Evolutionary conservation across 805 yeast species (phyloP), one percentile per base, ranked within the genome.

Genomic region (Candida saitoana): DNA sequence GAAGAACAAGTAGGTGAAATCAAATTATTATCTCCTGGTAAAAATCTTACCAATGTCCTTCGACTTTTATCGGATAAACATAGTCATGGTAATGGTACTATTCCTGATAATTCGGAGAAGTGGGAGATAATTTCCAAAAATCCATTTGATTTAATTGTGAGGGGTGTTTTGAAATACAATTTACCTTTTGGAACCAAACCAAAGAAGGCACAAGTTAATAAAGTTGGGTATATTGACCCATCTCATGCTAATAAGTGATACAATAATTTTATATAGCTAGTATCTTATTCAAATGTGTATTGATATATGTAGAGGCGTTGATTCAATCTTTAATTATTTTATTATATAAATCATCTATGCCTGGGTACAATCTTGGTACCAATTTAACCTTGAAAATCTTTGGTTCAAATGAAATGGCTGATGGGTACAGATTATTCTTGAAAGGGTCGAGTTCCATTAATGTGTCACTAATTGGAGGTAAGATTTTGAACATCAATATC

Each of bases 61-160:
- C 31, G 4, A 17, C 5, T 14, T 7, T 31, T 20, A 7, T 16
- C 34, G 2, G 43, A 38, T 18, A 20, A 15, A 18, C 20, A 16
- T 19, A 24, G 27, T 8, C 38, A 37, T n/a, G 43, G 35, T 4
- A 52, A 59, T 36, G 34, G 46, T 1, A 51, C 60, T 9, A 57
- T 51, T 6, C 65, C 66, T 1, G 74, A 69, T 46, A 69, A 69
- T 41, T 62, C 71, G 2, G 61, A 74, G 41, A 80, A 80, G 54
- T 90, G 98, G 98, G 76, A 77, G 39, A 68, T 70, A 9, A 77
- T 91, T 9, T 79, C 84, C 8, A 76, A 79, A 46, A 77, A 86
- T 55, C 96, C 96, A 9, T 91, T 90, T 59, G 96, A 88, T 46
- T 67, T 91, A 49, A 84, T 88, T 16, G 72, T 91, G 3, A 71